These are phyloP conservation scores for Xylariaceae sp. DNA, from an alignment of 2,329 filamentous ascomycete genomes.

Conservation along the genomic window DNA sequence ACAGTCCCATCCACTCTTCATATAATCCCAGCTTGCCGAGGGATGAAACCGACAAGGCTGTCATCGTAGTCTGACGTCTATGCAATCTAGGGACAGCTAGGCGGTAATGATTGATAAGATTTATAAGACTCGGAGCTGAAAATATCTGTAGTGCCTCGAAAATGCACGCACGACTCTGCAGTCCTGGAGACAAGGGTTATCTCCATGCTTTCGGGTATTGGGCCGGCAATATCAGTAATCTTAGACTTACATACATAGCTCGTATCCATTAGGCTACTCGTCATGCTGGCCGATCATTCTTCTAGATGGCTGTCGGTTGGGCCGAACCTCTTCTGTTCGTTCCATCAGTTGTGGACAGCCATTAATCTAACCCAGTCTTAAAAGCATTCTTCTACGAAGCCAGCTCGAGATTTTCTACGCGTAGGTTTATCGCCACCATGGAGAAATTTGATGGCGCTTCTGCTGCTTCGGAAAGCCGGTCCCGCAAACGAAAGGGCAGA, in stretches of 20 bases:
- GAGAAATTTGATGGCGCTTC: constrained; percentile 25
- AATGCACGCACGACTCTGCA: constrained; percentile 12
- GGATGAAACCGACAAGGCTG: not conserved
- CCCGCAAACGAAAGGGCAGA: constrained; percentile 34
- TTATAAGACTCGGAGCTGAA: not conserved
- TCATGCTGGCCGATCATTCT: no score
- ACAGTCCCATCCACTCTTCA: no score
- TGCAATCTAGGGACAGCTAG: not conserved
- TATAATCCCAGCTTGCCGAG: no score
- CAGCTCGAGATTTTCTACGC: not conserved
- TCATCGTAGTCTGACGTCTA: constrained; percentile 6
- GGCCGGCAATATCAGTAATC: constrained; percentile 25
- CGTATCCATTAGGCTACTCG: not conserved
- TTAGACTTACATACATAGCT: constrained; percentile 11
- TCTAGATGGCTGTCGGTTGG: no score
- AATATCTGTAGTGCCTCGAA: constrained; percentile 7
- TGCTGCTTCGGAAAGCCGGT: constrained; percentile 21
- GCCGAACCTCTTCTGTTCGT: no score
- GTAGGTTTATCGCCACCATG: constrained; percentile 27
- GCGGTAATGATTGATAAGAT: constrained; percentile 9
- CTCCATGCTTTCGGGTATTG: constrained; percentile 17
- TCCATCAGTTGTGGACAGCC: no score
- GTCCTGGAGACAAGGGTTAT: constrained; percentile 7
- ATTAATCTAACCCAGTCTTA: no score
- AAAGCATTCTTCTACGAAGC: no score